Conservation (phyloP, 441 rosid genomes). For the Bruguiera hainesii region DNA sequence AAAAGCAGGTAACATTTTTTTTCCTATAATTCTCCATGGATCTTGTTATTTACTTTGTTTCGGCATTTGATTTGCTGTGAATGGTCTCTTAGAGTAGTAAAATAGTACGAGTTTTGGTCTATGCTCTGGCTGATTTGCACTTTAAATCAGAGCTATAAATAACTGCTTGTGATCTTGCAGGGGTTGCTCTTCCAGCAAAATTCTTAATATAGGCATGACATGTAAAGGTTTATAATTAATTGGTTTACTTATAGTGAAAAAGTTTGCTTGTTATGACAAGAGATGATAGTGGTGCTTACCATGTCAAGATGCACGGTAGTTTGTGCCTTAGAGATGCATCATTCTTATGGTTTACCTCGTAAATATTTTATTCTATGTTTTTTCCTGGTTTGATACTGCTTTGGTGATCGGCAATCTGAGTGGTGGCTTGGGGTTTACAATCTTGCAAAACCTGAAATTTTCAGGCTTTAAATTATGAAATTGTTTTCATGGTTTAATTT, state of each 20-base stretch:
- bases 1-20: conserved; percentile 59
- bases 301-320: too few relatives aligned
- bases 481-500: not conserved
- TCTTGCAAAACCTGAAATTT: conserved; percentile 1
- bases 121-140: not conserved
- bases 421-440: not conserved
- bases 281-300: too few relatives aligned
- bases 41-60: not conserved
- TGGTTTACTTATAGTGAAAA: too few relatives aligned
- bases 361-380: not conserved
- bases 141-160: too few relatives aligned
- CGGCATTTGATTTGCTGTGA: not conserved
- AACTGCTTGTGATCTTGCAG: too few relatives aligned
- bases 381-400: not conserved
- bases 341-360: too few relatives aligned
- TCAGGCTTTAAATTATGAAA: not conserved
- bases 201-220: too few relatives aligned
- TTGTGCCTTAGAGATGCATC: too few relatives aligned
- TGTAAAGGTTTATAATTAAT: too few relatives aligned
- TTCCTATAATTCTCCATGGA: not conserved
- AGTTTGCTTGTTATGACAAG: too few relatives aligned
- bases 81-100: not conserved
- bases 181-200: too few relatives aligned
- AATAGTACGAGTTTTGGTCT: not conserved
- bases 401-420: not conserved